Base-by-base conservation (phyloP, 2,329 filamentous ascomycete genomes). In the Aspergillus texensis region DNA sequence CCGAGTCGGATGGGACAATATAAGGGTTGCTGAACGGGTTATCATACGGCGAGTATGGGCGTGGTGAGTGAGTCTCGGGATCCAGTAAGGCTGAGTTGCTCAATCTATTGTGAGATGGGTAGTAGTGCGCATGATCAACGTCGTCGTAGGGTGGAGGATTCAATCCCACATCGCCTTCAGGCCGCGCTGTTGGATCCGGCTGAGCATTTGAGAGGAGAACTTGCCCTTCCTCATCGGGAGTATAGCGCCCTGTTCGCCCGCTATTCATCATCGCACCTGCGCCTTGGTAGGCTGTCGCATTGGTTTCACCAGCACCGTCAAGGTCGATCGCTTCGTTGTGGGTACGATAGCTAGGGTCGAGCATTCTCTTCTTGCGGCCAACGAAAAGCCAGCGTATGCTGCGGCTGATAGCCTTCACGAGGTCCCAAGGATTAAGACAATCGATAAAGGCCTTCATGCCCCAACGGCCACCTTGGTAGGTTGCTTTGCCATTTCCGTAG, bases 301-400 rank as follows among this genome's bases (percentile, higher is more conserved):
- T 62, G 6, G 65, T 43, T 3, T 59, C 61, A 34, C 63, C 64
- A 9, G 72, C 56, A 16, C 67, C 60, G 34, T 74, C 70, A 26
- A 78, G 70, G 10, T 71, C 71, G 41, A 78, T 74, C 16, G 71
- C 68, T 43, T 74, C 71, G 32, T 62, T 60, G 32, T 70, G 69
- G 30, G 64, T 67, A 58, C 71, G 74, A 61, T 81, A 81, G 65
- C 79, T 81, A 24, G 75, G 67, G 59, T 81, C 80, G 46, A 73
- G 61, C 55, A 72, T 76, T 53, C 81, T 74, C 62, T 69, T 76
- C 74, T 87, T 89, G 60, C 87, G 84, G 48, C 92, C 92, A 19
- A 92, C 87, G 66, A 94, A 89, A 24, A 96, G 81, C 93, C 93
- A 96, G 69, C 90, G 86, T 70, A 92, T 86, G 26, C 91, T 90